Evolutionary conservation across 495 filamentous ascomycete genomes (phyloP).

Genomic region (Penicillium antarcticum): DNA sequence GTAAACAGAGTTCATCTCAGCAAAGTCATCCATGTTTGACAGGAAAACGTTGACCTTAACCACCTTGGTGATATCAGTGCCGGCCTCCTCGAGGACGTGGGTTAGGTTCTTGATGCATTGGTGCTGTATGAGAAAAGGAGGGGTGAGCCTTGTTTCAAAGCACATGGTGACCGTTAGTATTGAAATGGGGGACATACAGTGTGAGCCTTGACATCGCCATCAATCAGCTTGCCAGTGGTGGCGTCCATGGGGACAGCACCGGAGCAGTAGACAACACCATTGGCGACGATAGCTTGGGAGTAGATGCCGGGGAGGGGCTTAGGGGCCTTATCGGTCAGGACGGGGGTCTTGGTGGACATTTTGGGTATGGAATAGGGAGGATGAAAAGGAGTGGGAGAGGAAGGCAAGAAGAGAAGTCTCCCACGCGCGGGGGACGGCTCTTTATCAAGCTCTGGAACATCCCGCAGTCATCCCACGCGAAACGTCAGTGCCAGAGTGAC

Average conservation of each 20-base stretch:
- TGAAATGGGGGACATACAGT: constrained; percentile 29
- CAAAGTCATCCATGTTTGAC: constrained; percentile 66
- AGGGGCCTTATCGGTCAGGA: constrained; percentile 51
- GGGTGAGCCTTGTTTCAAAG: too few relatives aligned
- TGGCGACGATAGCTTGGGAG: constrained; percentile 54
- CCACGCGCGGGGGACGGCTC: neutral
- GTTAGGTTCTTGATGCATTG: constrained; percentile 61
- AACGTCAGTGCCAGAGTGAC: too few relatives aligned
- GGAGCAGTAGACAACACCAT: constrained; percentile 58
- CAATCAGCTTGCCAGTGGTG: constrained; percentile 38
- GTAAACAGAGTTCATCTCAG: constrained; percentile 60
- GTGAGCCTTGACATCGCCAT: constrained; percentile 48
- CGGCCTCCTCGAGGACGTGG: constrained; percentile 63
- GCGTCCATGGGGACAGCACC: constrained; percentile 48
- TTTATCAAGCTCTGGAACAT: neutral
- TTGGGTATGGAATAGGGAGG: neutral
- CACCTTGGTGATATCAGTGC: constrained; percentile 59
- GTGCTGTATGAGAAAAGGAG: constrained; percentile 10
- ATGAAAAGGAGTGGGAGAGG: neutral
- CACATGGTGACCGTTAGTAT: neutral
- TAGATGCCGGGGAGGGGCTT: constrained; percentile 50
- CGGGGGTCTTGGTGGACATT: constrained; percentile 31
- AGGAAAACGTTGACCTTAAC: constrained; percentile 71
- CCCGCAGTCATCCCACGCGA: too few relatives aligned
- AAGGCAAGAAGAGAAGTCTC: neutral